phyloP scores from a whole-genome alignment of 176 grass and related monocot genomes.

The Hyparrhenia diplandra region DNA sequence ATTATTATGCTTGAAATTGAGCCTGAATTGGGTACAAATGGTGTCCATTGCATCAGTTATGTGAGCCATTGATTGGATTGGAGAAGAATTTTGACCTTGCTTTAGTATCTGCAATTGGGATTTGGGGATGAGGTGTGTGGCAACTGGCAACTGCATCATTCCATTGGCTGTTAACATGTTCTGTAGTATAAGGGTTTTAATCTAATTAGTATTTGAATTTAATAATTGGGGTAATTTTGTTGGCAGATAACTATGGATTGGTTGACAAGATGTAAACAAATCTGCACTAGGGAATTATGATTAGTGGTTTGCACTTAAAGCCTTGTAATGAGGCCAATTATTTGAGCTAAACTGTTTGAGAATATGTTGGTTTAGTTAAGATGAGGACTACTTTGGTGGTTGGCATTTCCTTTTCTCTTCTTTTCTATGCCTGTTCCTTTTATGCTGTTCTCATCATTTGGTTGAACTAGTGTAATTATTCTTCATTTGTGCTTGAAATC shows the following conservation, averaged over 20 bases:
- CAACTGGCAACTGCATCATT: too few species aligned
- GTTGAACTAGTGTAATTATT: conserved; percentile 34
- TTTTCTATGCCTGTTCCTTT: conserved; percentile 1
- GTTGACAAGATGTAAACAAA: too few species aligned
- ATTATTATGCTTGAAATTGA: conserved; percentile 6
- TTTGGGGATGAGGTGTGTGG: too few species aligned
- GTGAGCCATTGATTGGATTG: neutral
- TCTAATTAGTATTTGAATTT: neutral
- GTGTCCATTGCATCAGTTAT: neutral
- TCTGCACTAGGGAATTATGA: too few species aligned
- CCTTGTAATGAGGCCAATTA: conserved; percentile 15
- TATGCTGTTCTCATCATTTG: neutral
- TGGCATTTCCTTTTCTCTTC: conserved; percentile 46
- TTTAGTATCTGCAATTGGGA: too few species aligned
- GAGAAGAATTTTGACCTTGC: neutral
- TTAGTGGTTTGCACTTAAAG: too few species aligned
- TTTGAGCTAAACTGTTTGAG: conserved; percentile 19
- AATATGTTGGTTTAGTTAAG: conserved; percentile 35
- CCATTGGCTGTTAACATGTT: neutral
- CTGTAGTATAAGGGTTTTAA: neutral
- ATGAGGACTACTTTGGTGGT: conserved; percentile 30
- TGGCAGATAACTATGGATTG: neutral
- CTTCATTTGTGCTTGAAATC: conserved; percentile 24
- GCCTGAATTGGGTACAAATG: neutral
- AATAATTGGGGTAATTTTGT: neutral